phyloP scores from a whole-genome alignment of 441 rosid genomes.

The Corymbia citriodora region DNA sequence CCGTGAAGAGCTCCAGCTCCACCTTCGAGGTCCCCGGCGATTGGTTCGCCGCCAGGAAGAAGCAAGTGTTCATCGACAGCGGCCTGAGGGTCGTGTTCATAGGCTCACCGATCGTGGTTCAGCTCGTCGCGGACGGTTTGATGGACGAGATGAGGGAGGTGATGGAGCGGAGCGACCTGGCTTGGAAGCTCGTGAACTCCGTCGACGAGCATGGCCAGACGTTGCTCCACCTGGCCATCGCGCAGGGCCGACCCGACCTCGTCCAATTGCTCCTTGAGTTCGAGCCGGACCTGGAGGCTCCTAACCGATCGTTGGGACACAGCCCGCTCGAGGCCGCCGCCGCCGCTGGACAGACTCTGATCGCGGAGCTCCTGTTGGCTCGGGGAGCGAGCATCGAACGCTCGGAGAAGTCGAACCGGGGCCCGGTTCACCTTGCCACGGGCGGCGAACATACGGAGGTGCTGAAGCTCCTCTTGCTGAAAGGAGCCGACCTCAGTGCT shows the following conservation, averaged over 20 bases:
- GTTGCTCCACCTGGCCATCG: constrained; percentile 49
- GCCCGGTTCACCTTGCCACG: constrained; percentile 48
- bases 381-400: constrained; percentile 36
- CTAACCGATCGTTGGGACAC: constrained; percentile 20
- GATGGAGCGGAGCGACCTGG: constrained; percentile 44
- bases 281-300: constrained; percentile 34
- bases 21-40: constrained; percentile 41
- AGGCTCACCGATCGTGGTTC: constrained; percentile 44
- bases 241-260: constrained; percentile 49
- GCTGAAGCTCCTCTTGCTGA: constrained; percentile 38
- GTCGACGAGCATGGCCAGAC: constrained; percentile 33
- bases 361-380: constrained; percentile 48
- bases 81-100: constrained; percentile 52
- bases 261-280: constrained; percentile 59
- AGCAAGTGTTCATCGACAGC: constrained; percentile 55
- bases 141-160: constrained; percentile 56
- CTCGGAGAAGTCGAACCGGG: constrained; percentile 32
- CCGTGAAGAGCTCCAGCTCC: constrained; percentile 29
- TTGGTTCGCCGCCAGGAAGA: constrained; percentile 54
- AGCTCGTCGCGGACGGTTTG: constrained; percentile 28
- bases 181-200: constrained; percentile 38
- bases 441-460: constrained; percentile 39
- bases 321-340: constrained; percentile 48
- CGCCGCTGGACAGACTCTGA: constrained; percentile 38
- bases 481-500: constrained; percentile 41